phyloP scores from a whole-genome alignment of 805 yeast species.

The Priceomyces haplophilus region DNA sequence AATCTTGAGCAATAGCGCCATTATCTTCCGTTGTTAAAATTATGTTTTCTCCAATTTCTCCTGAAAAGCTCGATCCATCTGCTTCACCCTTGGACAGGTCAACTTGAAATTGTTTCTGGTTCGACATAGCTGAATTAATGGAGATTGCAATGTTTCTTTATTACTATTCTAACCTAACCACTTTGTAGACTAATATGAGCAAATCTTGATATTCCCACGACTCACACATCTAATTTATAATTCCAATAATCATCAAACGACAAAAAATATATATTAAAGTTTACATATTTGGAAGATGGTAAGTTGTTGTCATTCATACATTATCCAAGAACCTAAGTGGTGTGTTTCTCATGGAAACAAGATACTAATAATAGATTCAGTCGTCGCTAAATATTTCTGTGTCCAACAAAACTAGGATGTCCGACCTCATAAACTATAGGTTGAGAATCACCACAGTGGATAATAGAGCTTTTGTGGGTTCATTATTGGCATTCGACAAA shows the following conservation, averaged over 20 bases:
- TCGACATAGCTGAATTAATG: neutral
- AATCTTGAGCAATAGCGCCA: neutral
- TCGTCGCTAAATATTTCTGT: slow-evolving; percentile 14
- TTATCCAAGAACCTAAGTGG: too few species aligned
- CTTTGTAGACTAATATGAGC: too few species aligned
- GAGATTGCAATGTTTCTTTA: too few species aligned
- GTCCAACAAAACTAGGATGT: slow-evolving; percentile 41
- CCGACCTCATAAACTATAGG: slow-evolving; percentile 71
- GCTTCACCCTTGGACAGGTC: slow-evolving; percentile 14
- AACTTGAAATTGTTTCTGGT: slow-evolving; percentile 8
- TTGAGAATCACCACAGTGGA: slow-evolving; percentile 75
- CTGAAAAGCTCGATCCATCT: slow-evolving; percentile 7
- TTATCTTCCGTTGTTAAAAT: slow-evolving; percentile 4
- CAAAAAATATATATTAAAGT: neutral
- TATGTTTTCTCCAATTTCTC: neutral
- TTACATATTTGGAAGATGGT: neutral
- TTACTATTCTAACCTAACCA: too few species aligned
- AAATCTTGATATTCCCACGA: neutral
- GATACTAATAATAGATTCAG: slow-evolving; percentile 4
- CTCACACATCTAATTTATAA: neutral
- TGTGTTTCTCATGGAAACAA: neutral
- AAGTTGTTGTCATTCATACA: neutral
- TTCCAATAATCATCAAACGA: neutral
- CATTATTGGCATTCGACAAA: slow-evolving; percentile 82
- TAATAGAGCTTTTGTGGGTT: slow-evolving; percentile 74